Conservation (phyloP, 2,329 filamentous ascomycete species). For the Talaromyces sp. region DNA sequence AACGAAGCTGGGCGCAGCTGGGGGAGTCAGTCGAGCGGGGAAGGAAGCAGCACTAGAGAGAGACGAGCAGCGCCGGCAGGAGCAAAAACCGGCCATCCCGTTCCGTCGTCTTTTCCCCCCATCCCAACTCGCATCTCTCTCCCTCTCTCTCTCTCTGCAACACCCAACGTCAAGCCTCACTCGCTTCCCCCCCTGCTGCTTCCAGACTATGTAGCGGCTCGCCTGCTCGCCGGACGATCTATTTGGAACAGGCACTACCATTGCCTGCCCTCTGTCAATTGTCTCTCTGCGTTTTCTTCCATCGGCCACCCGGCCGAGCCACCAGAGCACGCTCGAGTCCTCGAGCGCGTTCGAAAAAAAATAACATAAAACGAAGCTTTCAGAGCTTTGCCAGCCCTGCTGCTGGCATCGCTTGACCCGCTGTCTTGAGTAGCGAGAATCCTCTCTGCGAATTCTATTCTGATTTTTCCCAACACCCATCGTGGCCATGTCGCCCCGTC, state of each 20-base stretch:
- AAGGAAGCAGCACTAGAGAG: constrained; percentile 6
- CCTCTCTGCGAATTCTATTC: not conserved
- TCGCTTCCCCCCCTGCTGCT: constrained; percentile 23
- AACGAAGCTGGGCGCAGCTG: not conserved
- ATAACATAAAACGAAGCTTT: not conserved
- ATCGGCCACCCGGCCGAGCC: constrained; percentile 11
- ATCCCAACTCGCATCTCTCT: constrained; percentile 25
- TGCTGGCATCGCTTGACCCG: not conserved
- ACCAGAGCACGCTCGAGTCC: constrained; percentile 10
- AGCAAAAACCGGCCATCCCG: constrained; percentile 15
- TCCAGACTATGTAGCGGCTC: constrained; percentile 36
- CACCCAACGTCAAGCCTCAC: constrained; percentile 26
- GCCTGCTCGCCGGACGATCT: constrained; percentile 26
- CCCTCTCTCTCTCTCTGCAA: constrained; percentile 21
- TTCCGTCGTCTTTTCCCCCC: constrained; percentile 21
- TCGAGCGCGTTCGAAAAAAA: constrained; percentile 16
- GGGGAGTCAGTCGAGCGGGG: constrained; percentile 11
- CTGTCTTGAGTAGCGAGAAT: not conserved
- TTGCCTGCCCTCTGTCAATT: constrained; percentile 18
- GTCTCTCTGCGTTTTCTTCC: constrained; percentile 13
- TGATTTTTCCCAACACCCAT: not conserved
- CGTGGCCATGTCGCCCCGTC: constrained; percentile 62
- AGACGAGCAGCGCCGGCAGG: constrained; percentile 3
- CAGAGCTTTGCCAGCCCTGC: constrained; percentile 9
- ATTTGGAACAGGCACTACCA: constrained; percentile 16